A percentile compares a stretch with the other conserved stretches of the same genome.
phyloP scores from a whole-genome alignment of 768 basidiomycete species.

The Suillus luteus region DNA sequence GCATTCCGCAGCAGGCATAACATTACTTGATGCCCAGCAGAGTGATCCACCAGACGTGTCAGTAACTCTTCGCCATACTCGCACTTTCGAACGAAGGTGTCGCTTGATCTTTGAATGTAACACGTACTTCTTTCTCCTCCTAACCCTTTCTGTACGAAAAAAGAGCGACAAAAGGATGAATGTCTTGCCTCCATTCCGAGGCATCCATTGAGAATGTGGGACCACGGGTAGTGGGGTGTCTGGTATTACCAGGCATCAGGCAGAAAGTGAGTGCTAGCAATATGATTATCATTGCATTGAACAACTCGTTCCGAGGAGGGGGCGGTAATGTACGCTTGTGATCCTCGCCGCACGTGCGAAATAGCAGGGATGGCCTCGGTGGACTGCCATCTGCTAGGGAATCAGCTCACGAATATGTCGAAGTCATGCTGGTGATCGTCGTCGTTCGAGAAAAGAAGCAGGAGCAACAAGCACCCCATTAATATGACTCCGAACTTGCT shows the following conservation, averaged over 20 bases:
- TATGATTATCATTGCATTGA: constrained; percentile 26
- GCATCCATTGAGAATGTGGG: constrained; percentile 17
- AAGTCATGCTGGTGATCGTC: constrained; percentile 1
- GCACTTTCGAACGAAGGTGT: constrained; percentile 7
- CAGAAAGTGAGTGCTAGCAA: constrained; percentile 30
- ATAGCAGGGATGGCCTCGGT: constrained; percentile 26
- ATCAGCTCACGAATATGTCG: constrained; percentile 21
- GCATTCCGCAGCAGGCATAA: neutral
- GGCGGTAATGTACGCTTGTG: constrained; percentile 23
- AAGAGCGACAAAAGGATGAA: constrained; percentile 13
- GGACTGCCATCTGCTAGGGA: constrained; percentile 20
- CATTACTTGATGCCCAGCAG: constrained; percentile 32
- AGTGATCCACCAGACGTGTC: constrained; percentile 32
- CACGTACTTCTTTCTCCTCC: constrained; percentile 14
- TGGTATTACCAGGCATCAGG: constrained; percentile 23
- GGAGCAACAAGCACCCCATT: neutral
- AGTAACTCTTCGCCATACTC: constrained; percentile 31
- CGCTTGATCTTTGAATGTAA: neutral
- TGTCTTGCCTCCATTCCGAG: constrained; percentile 15
- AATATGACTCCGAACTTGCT: neutral
- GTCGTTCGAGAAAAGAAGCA: neutral
- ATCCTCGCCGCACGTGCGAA: constrained; percentile 19
- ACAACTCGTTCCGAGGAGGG: constrained; percentile 20
- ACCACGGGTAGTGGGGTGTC: constrained; percentile 24
- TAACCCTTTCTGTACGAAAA: constrained; percentile 21